Base-by-base conservation (phyloP, 495 filamentous ascomycete species). In the Talaromyces borbonicus region DNA sequence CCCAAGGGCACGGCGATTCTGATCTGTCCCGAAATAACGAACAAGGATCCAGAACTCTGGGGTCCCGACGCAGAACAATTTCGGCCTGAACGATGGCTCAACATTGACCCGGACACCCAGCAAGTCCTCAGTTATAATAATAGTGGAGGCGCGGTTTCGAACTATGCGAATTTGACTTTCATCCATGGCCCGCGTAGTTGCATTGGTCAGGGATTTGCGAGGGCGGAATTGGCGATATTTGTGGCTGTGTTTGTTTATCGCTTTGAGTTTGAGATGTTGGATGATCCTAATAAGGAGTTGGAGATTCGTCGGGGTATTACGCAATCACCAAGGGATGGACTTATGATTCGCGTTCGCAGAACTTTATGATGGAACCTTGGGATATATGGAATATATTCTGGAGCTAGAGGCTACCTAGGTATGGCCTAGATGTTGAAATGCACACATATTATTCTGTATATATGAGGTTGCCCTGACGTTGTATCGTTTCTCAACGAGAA, bases 151-250 rank as follows among this genome's bases (percentile, higher is more conserved):
- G 59, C 85, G 67, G 62, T 65, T 48, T 72, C 74, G 55, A 85
- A 85, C 55, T 78, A 78, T 52, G 79, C 83, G 0, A 87, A 88
- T 46, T 74, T 94, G 52, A 89, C 87, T 0, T 95, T 95, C 59
- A 77, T 85, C 39, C 78, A 87, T 49, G 89, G 89, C 0, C 87
- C 88, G 2, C 68, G 87, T 14, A 75, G 80, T 27, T 95, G 88
- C 54, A 88, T 95, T 32, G 88, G 88, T 15, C 71, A 78, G 60
- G 71, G 71, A 2, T 98, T 98, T 64, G 84, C 89, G 0, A 84
- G 79, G 61, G 70, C 79, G 0, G 92, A 96, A 69, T 85, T 93
- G 59, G 85, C 84, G 6, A 87, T 79, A 55, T 62, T 95, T 52
- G 49, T 98, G 39, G 90, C 87, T 42, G 73, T 75, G 3, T 72